Evolutionary conservation across 164 flowering plant species (phyloP), one percentile per base, ranked within the genome.

Genomic region (Nelumbo lutea): DNA sequence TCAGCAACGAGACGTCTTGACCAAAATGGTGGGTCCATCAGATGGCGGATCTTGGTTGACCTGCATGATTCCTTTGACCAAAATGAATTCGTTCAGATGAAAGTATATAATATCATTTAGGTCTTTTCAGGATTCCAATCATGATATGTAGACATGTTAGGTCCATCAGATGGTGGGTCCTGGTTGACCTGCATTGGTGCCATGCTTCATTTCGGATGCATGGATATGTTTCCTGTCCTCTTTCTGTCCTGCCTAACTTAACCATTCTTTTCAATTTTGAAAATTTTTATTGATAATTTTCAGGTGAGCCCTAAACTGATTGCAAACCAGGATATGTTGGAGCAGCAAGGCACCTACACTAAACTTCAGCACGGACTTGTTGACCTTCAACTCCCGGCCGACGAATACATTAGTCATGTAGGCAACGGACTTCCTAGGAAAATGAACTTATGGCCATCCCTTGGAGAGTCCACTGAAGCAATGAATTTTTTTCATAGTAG

Each of bases 301-400:
- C 78, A 77, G 84, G 80, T 61, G 47, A 69, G 63, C n/a, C 59
- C 68, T 6, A 59, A 71, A 53, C 67, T 40, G 63, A 67, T 62
- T 42, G 43, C 38, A 41, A 59, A 67, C 63, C 61, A 53, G 61
- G 51, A 72, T 47, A 27, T 40, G 9, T 27, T 38, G 3, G 64
- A 68, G 53, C 71, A 61, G 56, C 38, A 64, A 14, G 71, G 70
- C 27, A 15, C 51, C 15, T 55, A 43, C 65, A 43, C 58, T 58
- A 68, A 56, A 56, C 60, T 71, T 68, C 72, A 65, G 62, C 67
- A 62, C 43, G 71, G 70, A 72, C 61, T 64, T 60, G 27, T 71
- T 57, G 76, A 82, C 76, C 81, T 76, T 68, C 72, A 79, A 63
- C 75, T 83, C 73, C 75, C 84, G 13, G 71, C 83, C 5, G 79